phyloP scores from a whole-genome alignment of 108 stramenopile species.

The Conticribra weissflogii region DNA sequence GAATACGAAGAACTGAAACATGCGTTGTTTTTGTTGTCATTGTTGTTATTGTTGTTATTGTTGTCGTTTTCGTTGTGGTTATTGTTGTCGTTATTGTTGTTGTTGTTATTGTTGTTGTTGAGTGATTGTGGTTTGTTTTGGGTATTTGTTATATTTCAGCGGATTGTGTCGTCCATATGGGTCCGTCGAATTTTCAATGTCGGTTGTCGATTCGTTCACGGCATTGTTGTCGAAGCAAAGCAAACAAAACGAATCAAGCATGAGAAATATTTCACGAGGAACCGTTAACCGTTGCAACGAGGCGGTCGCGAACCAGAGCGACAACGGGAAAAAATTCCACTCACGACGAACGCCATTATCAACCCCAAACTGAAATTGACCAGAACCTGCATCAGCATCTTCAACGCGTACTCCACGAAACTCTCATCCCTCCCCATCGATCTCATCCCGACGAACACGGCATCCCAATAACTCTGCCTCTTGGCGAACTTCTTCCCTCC shows the following conservation, averaged over 20 bases:
- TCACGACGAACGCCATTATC: slow-evolving; percentile 71
- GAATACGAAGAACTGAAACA: slow-evolving; percentile 76
- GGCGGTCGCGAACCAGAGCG: too few relatives aligned
- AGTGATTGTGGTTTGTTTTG: too few relatives aligned
- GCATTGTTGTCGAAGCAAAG: too few relatives aligned
- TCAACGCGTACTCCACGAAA: slow-evolving; percentile 73
- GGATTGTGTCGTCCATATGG: too few relatives aligned
- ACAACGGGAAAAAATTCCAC: not conserved
- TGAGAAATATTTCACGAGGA: too few relatives aligned
- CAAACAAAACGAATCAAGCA: too few relatives aligned
- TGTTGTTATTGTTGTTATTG: not conserved
- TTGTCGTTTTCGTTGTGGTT: not conserved
- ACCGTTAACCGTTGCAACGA: too few relatives aligned
- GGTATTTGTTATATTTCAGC: too few relatives aligned
- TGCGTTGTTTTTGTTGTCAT: not conserved
- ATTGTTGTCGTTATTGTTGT: not conserved
- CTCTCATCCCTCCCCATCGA: slow-evolving; percentile 71
- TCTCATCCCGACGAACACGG: slow-evolving; percentile 85
- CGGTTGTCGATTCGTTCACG: too few relatives aligned
- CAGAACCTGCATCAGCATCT: slow-evolving; percentile 74
- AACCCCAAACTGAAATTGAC: slow-evolving; percentile 88
- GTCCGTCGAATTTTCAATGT: too few relatives aligned
- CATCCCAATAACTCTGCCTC: slow-evolving; percentile 90
- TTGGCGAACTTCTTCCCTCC: slow-evolving; percentile 87
- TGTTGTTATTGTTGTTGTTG: too few relatives aligned